phyloP scores from a whole-genome alignment of 139 green algal species.

The Chlamydomonas sp. region DNA sequence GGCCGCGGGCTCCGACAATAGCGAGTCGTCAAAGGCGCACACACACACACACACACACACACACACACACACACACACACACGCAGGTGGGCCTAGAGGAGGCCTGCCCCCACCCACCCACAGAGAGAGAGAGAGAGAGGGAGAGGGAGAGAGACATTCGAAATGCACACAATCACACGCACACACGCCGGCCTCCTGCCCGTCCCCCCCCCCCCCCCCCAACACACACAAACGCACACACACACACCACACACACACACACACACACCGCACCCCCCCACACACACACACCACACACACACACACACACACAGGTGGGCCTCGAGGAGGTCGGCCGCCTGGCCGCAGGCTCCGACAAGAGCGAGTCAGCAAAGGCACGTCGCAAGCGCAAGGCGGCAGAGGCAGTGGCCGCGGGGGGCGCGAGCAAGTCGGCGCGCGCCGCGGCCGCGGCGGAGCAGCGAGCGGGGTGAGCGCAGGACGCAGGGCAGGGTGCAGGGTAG shows the following conservation, averaged over 20 bases:
- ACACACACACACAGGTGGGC: no score
- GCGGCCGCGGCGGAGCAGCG: slow-evolving; percentile 11
- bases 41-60: background rate
- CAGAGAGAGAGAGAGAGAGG: no score
- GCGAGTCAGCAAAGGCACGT: slow-evolving; percentile 42
- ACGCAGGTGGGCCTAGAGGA: background rate
- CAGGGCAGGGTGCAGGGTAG: no score
- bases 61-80: slow-evolving; percentile 2
- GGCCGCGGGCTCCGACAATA: no score
- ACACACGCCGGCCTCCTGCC: background rate
- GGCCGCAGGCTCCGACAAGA: slow-evolving; percentile 23
- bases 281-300: no score
- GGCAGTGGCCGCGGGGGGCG: slow-evolving; percentile 19
- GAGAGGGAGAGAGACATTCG: no score
- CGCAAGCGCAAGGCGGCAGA: slow-evolving; percentile 50
- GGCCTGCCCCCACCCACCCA: background rate
- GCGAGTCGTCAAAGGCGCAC: background rate
- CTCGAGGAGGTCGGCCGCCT: no score
- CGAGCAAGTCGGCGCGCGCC: no score
- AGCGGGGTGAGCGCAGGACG: no score
- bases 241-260: no score
- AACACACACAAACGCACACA: background rate
- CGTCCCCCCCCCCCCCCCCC: background rate
- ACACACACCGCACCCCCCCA: no score
- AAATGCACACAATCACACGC: background rate